phyloP scores from a whole-genome alignment of 306 rosid genomes.

The Begonia fuchsioides region DNA sequence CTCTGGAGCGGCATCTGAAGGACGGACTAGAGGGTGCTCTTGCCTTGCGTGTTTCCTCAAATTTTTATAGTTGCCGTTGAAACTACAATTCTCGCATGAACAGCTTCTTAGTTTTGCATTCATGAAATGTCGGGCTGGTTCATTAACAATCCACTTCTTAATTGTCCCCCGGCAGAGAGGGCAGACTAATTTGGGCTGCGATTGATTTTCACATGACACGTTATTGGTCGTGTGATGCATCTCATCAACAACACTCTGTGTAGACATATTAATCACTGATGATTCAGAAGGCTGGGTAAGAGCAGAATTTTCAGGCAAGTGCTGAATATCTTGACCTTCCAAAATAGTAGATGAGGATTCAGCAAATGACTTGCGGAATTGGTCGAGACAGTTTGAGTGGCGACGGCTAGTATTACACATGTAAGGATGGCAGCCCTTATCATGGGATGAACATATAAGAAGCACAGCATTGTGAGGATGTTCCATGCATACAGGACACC shows the following conservation, averaged over 20 bases:
- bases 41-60: conserved; percentile 85
- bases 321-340: background rate
- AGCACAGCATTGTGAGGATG: conserved; percentile 13
- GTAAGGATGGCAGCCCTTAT: conserved; percentile 9
- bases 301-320: background rate
- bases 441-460: conserved; percentile 6
- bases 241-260: background rate
- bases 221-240: conserved; percentile 7
- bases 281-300: background rate
- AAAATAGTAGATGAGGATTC: conserved; percentile 1
- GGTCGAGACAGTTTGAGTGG: conserved; percentile 6
- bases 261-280: background rate
- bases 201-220: conserved; percentile 38
- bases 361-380: background rate
- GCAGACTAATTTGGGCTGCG: conserved; percentile 44
- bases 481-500: conserved; percentile 12
- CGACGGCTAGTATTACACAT: conserved; percentile 7
- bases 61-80: conserved; percentile 56
- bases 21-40: conserved; percentile 68
- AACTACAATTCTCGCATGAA: conserved; percentile 68
- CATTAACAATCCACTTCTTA: conserved; percentile 65
- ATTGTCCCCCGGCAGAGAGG: conserved; percentile 79
- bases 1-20: conserved; percentile 70
- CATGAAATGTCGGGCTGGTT: conserved; percentile 76
- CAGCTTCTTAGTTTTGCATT: conserved; percentile 73